phyloP scores from a whole-genome alignment of 805 yeast genomes.

The Kuraishia capsulata region DNA sequence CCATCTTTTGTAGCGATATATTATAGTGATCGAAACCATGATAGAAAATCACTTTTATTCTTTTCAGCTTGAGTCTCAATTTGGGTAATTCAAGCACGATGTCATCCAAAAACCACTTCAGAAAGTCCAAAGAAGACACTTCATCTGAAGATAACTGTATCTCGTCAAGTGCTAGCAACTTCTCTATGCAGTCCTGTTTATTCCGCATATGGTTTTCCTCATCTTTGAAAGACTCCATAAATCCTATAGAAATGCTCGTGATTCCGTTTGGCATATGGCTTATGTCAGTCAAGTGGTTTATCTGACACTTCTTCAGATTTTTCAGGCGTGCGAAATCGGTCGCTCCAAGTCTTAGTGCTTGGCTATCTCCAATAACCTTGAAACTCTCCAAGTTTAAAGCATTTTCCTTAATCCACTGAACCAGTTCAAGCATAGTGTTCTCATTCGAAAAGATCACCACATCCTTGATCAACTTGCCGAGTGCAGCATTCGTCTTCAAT shows the following conservation, averaged over 20 bases:
- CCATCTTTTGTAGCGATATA: slow-evolving; percentile 21
- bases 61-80: slow-evolving; percentile 14
- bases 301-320: slow-evolving; percentile 6
- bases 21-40: slow-evolving; percentile 37
- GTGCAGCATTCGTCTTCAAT: slow-evolving; percentile 22
- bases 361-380: slow-evolving; percentile 8
- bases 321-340: slow-evolving; percentile 4
- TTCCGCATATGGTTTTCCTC: slow-evolving; percentile 2
- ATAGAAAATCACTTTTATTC: slow-evolving; percentile 31
- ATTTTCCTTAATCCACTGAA: slow-evolving; percentile 13
- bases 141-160: slow-evolving; percentile 24
- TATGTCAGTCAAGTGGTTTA: slow-evolving; percentile 12
- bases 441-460: slow-evolving; percentile 22
- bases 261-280: slow-evolving; percentile 11
- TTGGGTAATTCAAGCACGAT: slow-evolving; percentile 2
- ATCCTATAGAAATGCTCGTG: slow-evolving; percentile 9
- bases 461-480: slow-evolving; percentile 23
- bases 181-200: slow-evolving; percentile 2
- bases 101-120: slow-evolving; percentile 18
- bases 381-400: slow-evolving; percentile 6
- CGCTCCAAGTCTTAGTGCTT: slow-evolving; percentile 3
- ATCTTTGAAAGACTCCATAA: slow-evolving; percentile 5
- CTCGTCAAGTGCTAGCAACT: slow-evolving; percentile 10
- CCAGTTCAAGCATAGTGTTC: slow-evolving; percentile 14
- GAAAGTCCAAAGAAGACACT: slow-evolving; percentile 24